These are phyloP conservation scores for Citrus maxima DNA, from an alignment of 345 rosid species.

Conservation along the genomic window DNA sequence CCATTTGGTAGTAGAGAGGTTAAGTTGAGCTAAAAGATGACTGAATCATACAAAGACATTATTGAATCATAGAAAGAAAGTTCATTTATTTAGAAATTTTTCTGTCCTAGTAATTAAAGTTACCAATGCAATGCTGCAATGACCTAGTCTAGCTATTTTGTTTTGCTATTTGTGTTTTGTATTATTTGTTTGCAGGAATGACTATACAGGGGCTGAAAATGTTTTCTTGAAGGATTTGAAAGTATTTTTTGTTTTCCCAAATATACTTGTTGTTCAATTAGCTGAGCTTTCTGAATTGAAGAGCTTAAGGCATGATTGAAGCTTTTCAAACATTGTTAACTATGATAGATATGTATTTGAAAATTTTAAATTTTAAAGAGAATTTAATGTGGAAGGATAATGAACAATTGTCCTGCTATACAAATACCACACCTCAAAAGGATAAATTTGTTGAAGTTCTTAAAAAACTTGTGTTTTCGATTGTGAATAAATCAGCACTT, in stretches of 20 bases:
- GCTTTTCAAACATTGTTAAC: neutral
- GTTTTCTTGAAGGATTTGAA: neutral
- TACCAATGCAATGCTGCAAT: neutral
- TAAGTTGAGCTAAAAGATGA: too few relatives aligned
- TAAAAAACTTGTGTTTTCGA: neutral
- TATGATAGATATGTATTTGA: neutral
- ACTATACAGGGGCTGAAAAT: neutral
- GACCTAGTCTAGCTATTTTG: neutral
- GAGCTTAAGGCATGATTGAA: constrained; percentile 4
- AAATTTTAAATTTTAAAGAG: neutral
- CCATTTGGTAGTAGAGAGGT: neutral
- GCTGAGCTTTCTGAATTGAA: neutral
- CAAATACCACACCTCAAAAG: neutral
- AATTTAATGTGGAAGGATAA: neutral
- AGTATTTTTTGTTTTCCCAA: neutral
- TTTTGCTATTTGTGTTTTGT: neutral
- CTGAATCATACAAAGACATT: neutral
- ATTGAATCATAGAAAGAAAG: neutral
- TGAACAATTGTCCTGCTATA: neutral
- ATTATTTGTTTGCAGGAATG: neutral
- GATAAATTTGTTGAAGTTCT: neutral
- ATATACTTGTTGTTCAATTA: neutral
- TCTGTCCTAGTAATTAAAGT: neutral
- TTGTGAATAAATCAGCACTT: neutral
- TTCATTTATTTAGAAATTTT: neutral